Percentiles rank a stretch among this genome's conserved stretches.
Evolutionary conservation across 1,284 basidiomycete species (phyloP).

Genomic region (Ceratobasidium papillatum): DNA sequence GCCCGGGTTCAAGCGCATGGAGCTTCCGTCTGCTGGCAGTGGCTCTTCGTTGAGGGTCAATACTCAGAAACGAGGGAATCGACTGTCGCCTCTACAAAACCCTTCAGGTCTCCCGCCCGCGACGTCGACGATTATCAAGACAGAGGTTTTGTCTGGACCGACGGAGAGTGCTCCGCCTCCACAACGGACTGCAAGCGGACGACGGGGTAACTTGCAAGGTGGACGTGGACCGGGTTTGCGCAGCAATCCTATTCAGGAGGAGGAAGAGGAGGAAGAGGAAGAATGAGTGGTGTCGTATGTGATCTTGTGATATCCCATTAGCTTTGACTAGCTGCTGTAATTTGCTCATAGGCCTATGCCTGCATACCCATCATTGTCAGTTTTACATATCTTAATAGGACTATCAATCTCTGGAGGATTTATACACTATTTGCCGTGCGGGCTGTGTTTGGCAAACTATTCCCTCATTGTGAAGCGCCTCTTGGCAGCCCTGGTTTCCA

Average conservation of each 20-base stretch:
- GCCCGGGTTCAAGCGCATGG: constrained; percentile 26
- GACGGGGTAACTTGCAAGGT: constrained; percentile 69
- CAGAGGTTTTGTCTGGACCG: constrained; percentile 3
- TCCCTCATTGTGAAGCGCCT: no score
- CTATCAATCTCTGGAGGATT: neutral
- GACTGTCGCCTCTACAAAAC: constrained; percentile 20
- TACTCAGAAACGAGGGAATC: constrained; percentile 45
- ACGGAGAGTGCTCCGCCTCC: neutral
- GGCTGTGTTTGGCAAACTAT: no score
- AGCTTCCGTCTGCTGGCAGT: constrained; percentile 51
- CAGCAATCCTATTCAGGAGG: constrained; percentile 73
- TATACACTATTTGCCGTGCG: neutral
- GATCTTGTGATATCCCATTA: constrained; percentile 18
- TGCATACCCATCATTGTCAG: constrained; percentile 31
- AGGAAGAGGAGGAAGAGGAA: constrained; percentile 78
- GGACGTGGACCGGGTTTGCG: constrained; percentile 68
- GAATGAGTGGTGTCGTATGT: constrained; percentile 4
- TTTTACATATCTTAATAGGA: constrained; percentile 13
- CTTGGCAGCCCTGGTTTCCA: no score
- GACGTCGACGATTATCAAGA: constrained; percentile 3
- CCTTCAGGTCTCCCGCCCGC: constrained; percentile 37
- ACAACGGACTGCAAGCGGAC: constrained; percentile 44
- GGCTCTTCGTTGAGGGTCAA: constrained; percentile 45
- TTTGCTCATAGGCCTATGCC: constrained; percentile 29
- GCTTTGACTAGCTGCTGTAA: constrained; percentile 30